Base-by-base conservation (phyloP, 2,329 filamentous ascomycete species). In the Sporothrix inflata region DNA sequence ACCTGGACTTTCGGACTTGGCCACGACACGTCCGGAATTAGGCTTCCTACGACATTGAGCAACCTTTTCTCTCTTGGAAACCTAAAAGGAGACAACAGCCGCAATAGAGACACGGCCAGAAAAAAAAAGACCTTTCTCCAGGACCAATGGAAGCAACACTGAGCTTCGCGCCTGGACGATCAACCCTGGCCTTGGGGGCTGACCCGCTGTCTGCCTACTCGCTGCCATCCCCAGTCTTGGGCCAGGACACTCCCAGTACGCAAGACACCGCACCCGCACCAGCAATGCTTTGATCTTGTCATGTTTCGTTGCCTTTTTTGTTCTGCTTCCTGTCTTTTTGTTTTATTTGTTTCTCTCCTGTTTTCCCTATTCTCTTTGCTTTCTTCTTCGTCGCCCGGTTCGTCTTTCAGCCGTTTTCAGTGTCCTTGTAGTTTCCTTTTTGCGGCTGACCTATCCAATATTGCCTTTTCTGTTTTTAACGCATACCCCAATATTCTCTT, bases 221-320 rank as follows among this genome's bases (percentile, higher is more conserved):
- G 8, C 57, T 74, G 51, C 69, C 73, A 21, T 71, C 72, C 27
- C 63, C 73, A 12, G 71, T 63, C 8, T 40, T 71, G 4, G 42
- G 63, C 68, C 74, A 74, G 38, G 74, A 74, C 65, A 74, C 70
- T 70, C 73, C 72, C 63, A 73, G 74, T 75, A 75, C 49, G 74
- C 70, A 68, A 49, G 47, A 69, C 14, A 40, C 27, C 45, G n/a
- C 49, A 69, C 42, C 49, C 65, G 19, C 49, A 27, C 34, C 47
- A 69, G 49, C 30, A 42, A 42, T 69, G 49, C 38, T 42, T 45
- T 27, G 19, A 47, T 42, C 67, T 53, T 70, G n/a, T 65, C 30
- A 14, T 19, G 34, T 1, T 45, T 19, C 27, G 8, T 45, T 38
- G 68, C 30, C 65, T 27, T 11, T 40, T 34, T 11, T 49, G 8